Conservation (phyloP, 345 rosid species). For the Populus tremula region DNA sequence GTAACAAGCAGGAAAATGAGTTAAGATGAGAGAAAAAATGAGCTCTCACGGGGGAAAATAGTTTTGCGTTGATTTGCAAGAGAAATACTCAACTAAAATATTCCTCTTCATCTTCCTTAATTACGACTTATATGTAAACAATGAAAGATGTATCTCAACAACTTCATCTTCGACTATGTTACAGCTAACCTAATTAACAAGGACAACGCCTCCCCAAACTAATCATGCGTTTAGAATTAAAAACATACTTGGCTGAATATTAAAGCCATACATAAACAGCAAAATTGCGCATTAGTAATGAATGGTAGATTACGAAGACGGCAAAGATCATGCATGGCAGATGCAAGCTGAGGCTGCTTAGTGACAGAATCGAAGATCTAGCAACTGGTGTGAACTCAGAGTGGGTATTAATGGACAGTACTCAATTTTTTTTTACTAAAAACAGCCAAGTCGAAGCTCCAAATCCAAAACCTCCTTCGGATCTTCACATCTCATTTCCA, state of each 20-base stretch:
- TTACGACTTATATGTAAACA: neutral
- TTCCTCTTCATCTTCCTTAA: slow-evolving; percentile 4
- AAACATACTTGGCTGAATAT: neutral
- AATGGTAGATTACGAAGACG: neutral
- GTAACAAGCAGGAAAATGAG: no score
- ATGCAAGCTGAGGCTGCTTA: neutral
- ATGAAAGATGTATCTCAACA: slow-evolving; percentile 26
- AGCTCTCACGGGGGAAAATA: neutral
- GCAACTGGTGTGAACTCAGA: neutral
- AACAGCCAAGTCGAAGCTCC: slow-evolving; percentile 66
- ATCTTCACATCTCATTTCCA: slow-evolving; percentile 44
- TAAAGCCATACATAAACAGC: slow-evolving; percentile 9
- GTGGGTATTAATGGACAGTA: neutral
- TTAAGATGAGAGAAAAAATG: neutral
- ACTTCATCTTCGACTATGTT: slow-evolving; percentile 31
- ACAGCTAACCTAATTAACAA: slow-evolving; percentile 35
- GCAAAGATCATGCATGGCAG: neutral
- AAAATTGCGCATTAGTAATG: neutral
- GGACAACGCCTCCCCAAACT: slow-evolving; percentile 20
- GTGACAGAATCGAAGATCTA: neutral
- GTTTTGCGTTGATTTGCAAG: neutral
- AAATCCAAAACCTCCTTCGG: slow-evolving; percentile 53
- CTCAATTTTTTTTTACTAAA: slow-evolving; percentile 3
- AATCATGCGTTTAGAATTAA: slow-evolving; percentile 9
- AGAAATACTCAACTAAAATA: neutral